Conservation (phyloP, 2,329 filamentous ascomycete species). For the Pseudogymnoascus sp. region DNA sequence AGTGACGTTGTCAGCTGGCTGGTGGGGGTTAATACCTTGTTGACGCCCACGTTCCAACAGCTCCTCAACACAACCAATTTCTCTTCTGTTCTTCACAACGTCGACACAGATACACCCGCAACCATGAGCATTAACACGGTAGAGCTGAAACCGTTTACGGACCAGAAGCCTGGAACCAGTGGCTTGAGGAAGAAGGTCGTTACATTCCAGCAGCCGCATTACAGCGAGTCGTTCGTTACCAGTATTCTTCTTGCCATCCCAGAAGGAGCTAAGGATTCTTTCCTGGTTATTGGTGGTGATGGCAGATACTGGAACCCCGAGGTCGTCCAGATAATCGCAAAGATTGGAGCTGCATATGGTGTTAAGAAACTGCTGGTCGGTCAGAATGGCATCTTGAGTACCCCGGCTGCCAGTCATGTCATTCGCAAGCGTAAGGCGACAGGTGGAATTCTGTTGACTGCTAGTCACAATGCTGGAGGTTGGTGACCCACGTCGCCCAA, state of each 20-base stretch:
- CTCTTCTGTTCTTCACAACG: constrained; percentile 13
- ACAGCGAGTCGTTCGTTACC: constrained; percentile 91
- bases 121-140: constrained; percentile 75
- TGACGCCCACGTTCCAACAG: constrained; percentile 7
- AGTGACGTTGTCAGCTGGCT: constrained; percentile 9
- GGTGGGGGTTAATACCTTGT: constrained; percentile 11
- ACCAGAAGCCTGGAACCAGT: constrained; percentile 98
- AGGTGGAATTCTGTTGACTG: constrained; percentile 91
- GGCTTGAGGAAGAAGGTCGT: constrained; percentile 98
- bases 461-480: constrained; percentile 98
- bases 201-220: constrained; percentile 91
- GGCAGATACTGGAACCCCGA: constrained; percentile 96
- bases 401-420: constrained; percentile 89
- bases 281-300: constrained; percentile 95
- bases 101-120: constrained; percentile 18
- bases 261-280: constrained; percentile 74
- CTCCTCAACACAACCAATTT: constrained; percentile 8
- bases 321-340: constrained; percentile 92
- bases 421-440: constrained; percentile 94
- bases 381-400: constrained; percentile 93
- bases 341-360: constrained; percentile 93
- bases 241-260: constrained; percentile 95
- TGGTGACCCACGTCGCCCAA: constrained; percentile 22
- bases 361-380: constrained; percentile 98
- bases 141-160: constrained; percentile 75